Base-by-base conservation (phyloP, 129 eudicot species). In the Helianthus tuberosus region DNA sequence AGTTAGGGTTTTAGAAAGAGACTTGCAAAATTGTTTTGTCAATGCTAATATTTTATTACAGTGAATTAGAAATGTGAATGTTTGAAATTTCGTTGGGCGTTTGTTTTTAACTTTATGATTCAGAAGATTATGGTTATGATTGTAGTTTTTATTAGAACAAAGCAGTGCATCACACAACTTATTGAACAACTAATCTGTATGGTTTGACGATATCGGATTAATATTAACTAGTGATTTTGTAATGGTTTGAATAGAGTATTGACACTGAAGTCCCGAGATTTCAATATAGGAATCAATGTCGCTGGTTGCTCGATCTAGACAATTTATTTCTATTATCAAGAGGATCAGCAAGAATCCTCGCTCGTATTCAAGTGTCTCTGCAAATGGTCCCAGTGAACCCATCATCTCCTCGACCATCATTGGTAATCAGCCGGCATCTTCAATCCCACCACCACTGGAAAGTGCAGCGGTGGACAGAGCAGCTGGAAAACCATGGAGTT, bases 341-440 rank as follows among this genome's bases (percentile, higher is more conserved):
- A 75, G 66, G 76, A 78, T 61, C 68, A 77, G 74, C 14, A 76
- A 64, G 74, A 79, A 74, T 52, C 68, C 83, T 5, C 77, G 81
- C 23, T 77, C 73, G 27, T 86, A 79, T 68, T 86, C 89, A 10
- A 76, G 69, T 64, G 83, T 50, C 12, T 23, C 83, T 57, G 76
- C 77, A 8, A 86, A 85, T 64, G 76, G 84, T 63, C 75, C 86
- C 3, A 82, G 69, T 71, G 93, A 87, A 51, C 81, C 85, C 10
- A 69, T 91, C 14, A 66, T 68, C 63, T 70, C 87, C 7, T 73
- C 87, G 1, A 54, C 82, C 39, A 27, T 82, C 11, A 66, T 82
- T 38, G 14, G 64, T 27, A 67, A 74, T n/a, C 78, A 83, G 17
- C 11, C 73, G 41, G 7, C 64, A 62, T 50, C 86, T 68, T 60